A percentile compares a stretch with the other conserved stretches of the same genome.
Evolutionary conservation across 495 filamentous ascomycete genomes (phyloP).

Genomic region (Elaphomyces granulatus): DNA sequence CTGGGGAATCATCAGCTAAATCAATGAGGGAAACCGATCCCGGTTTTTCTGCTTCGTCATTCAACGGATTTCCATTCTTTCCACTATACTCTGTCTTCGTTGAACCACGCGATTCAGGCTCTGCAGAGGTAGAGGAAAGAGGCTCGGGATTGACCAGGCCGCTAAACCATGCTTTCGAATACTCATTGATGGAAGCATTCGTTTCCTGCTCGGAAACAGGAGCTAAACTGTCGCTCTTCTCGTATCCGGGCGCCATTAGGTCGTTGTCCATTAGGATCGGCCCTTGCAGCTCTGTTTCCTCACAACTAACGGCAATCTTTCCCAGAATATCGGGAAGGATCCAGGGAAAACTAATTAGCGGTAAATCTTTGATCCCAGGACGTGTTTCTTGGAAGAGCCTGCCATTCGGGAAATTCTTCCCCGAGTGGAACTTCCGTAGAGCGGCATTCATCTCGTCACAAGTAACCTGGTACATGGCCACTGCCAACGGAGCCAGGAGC

Average conservation of each 20-base stretch:
- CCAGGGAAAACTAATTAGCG: conserved; percentile 92
- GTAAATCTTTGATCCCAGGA: conserved; percentile 36
- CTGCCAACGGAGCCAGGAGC: conserved; percentile 52
- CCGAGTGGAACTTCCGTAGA: conserved; percentile 22
- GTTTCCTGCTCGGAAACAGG: background rate
- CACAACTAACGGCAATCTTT: conserved; percentile 43
- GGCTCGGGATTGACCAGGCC: background rate
- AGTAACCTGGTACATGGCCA: conserved; percentile 79
- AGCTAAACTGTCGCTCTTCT: too few species aligned
- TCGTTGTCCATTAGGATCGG: background rate
- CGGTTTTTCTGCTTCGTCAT: background rate
- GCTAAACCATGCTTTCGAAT: background rate
- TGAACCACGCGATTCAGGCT: background rate
- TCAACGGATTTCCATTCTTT: background rate
- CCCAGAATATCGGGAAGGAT: conserved; percentile 63
- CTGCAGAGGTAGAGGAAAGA: too few species aligned
- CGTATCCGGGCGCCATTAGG: background rate
- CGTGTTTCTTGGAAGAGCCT: conserved; percentile 15
- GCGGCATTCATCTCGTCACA: conserved; percentile 49
- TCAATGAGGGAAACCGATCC: background rate
- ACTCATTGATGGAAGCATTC: background rate
- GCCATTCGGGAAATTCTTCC: conserved; percentile 18
- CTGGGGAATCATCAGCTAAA: background rate
- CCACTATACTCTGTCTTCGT: background rate
- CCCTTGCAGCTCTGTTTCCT: conserved; percentile 3